phyloP scores from a whole-genome alignment of 177 flowering plant genomes.

The Vitis hybrid region DNA sequence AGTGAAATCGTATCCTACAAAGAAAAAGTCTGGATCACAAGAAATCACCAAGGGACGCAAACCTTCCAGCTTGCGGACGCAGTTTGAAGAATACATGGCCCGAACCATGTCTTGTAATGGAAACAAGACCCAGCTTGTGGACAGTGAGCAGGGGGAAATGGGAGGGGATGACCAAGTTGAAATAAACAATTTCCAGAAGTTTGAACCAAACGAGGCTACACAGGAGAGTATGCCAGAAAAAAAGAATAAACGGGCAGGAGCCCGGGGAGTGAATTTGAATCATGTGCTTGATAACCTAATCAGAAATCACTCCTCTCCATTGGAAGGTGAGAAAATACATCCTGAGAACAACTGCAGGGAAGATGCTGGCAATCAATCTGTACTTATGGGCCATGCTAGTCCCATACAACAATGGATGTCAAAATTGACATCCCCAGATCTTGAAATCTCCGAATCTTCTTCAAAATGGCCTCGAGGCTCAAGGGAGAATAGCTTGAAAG shows the following conservation, averaged over 20 bases:
- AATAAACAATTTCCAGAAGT: slow-evolving; percentile 16
- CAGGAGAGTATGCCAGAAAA: slow-evolving; percentile 22
- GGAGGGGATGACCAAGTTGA: slow-evolving; percentile 20
- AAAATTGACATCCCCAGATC: slow-evolving; percentile 35
- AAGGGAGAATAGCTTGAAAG: slow-evolving; percentile 65
- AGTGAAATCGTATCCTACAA: slow-evolving; percentile 21
- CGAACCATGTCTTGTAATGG: slow-evolving; percentile 21
- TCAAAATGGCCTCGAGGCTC: slow-evolving; percentile 25
- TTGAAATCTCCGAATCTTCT: slow-evolving; percentile 45
- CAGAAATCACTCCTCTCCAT: slow-evolving; percentile 33
- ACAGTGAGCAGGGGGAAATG: slow-evolving; percentile 9
- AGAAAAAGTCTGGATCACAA: slow-evolving; percentile 28
- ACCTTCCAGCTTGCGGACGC: slow-evolving; percentile 29
- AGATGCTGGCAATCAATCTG: slow-evolving; percentile 30
- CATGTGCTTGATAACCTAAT: slow-evolving; percentile 31
- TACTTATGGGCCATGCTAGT: slow-evolving; percentile 41
- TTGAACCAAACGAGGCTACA: slow-evolving; percentile 16
- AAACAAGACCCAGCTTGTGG: slow-evolving; percentile 19
- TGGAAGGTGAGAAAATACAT: slow-evolving; percentile 41
- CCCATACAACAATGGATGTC: slow-evolving; percentile 59
- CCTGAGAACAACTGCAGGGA: slow-evolving; percentile 30
- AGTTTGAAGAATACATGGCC: slow-evolving; percentile 41
- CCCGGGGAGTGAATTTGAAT: slow-evolving; percentile 22
- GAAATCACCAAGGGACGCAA: slow-evolving; percentile 26
- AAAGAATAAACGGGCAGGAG: slow-evolving; percentile 27